phyloP scores from a whole-genome alignment of 2,329 filamentous ascomycete genomes.

The Oidium heveae region DNA sequence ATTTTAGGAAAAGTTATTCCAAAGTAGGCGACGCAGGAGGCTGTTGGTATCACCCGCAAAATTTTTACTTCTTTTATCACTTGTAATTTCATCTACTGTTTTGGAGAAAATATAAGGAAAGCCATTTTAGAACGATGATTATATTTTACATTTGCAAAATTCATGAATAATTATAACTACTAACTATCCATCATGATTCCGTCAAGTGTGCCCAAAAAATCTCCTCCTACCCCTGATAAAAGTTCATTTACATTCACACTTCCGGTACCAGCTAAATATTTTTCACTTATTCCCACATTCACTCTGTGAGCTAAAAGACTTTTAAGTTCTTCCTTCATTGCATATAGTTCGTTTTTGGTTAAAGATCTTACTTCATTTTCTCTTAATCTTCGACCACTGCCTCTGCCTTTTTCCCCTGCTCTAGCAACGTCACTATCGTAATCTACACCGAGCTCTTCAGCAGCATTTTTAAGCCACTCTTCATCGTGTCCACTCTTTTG shows the following conservation, averaged over 20 bases:
- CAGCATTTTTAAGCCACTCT: constrained; percentile 58
- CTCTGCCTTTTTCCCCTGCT: constrained; percentile 36
- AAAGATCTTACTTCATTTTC: constrained; percentile 42
- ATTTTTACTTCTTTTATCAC: too few species aligned
- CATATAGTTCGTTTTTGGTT: constrained; percentile 48
- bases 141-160: too few species aligned
- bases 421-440: constrained; percentile 69
- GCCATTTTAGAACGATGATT: too few species aligned
- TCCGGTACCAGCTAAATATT: constrained; percentile 52
- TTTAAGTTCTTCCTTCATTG: constrained; percentile 45
- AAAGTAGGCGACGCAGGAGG: too few species aligned
- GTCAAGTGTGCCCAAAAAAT: constrained; percentile 14
- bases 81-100: too few species aligned
- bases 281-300: constrained; percentile 70
- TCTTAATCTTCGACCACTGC: constrained; percentile 47
- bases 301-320: constrained; percentile 45
- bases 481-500: constrained; percentile 68
- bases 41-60: too few species aligned
- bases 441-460: constrained; percentile 80
- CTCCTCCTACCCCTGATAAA: constrained; percentile 33
- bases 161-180: too few species aligned
- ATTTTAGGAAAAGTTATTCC: too few species aligned
- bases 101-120: too few species aligned
- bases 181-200: constrained; percentile 12
- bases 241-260: constrained; percentile 61